These are phyloP conservation scores for Helenozyma rhizophorensis DNA, from an alignment of 805 yeast genomes.

Conservation along the genomic window DNA sequence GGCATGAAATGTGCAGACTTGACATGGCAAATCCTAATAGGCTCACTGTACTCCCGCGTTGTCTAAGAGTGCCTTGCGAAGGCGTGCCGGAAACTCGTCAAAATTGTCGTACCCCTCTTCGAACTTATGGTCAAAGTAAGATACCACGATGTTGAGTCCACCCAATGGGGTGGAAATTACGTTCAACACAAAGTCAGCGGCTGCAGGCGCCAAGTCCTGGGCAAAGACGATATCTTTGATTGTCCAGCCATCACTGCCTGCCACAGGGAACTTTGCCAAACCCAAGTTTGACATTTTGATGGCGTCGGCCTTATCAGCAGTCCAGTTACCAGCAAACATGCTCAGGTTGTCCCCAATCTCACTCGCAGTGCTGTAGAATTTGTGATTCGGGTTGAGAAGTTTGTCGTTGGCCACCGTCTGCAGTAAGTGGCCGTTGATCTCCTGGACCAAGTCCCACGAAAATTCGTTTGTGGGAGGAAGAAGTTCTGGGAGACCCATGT, in stretches of 20 bases:
- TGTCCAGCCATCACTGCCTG: conserved; percentile 17
- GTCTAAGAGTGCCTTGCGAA: too few species aligned
- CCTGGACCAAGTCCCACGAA: conserved; percentile 29
- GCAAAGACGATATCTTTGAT: conserved; percentile 30
- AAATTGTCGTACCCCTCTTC: conserved; percentile 21
- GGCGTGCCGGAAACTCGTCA: conserved; percentile 16
- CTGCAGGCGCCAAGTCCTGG: conserved; percentile 32
- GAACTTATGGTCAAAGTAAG: conserved; percentile 25
- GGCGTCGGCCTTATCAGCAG: conserved; percentile 31
- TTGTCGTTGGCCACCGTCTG: conserved; percentile 17
- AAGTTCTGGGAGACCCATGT: conserved; percentile 26
- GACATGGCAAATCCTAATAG: too few species aligned
- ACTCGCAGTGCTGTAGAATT: conserved; percentile 14
- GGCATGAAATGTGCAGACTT: too few species aligned
- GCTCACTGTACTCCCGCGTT: too few species aligned
- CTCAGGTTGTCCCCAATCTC: conserved; percentile 19
- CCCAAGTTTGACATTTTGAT: conserved; percentile 37
- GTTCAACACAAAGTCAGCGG: conserved; percentile 32
- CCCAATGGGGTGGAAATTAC: conserved; percentile 27
- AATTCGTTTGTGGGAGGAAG: conserved; percentile 28
- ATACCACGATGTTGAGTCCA: conserved; percentile 33
- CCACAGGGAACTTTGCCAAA: conserved; percentile 18
- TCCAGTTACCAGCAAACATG: too few species aligned
- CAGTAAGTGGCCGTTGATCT: conserved; percentile 17
- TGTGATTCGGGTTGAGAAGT: conserved; percentile 20